phyloP scores from a whole-genome alignment of 257 asterid genomes.

The Lycium ferocissimum region DNA sequence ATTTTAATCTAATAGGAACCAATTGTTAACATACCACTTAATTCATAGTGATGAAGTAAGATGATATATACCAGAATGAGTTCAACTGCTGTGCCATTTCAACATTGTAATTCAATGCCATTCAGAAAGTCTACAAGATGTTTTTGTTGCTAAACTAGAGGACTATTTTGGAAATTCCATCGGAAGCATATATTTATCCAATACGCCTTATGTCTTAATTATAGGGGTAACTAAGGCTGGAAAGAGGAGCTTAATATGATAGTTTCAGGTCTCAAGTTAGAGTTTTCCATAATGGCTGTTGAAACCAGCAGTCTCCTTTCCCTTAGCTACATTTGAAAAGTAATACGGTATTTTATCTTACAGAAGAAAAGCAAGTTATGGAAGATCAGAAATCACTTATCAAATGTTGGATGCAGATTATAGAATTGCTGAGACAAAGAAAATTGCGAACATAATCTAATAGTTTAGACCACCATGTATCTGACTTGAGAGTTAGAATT shows the following conservation, averaged over 20 bases:
- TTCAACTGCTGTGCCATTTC: not conserved
- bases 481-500: not conserved
- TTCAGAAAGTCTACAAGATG: not conserved
- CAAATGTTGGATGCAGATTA: not conserved
- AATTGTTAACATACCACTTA: not conserved
- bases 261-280: not conserved
- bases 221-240: not conserved
- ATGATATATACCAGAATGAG: constrained; percentile 1
- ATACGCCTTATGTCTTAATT: not conserved
- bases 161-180: not conserved
- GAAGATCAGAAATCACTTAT: not conserved
- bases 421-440: not conserved
- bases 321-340: not conserved
- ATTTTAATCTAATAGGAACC: not conserved
- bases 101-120: not conserved
- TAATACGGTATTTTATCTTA: not conserved
- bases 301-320: not conserved
- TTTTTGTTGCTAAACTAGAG: not conserved
- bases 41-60: not conserved
- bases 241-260: not conserved
- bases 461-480: not conserved
- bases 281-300: not conserved
- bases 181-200: not conserved
- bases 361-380: not conserved
- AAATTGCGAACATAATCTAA: not conserved